These are phyloP conservation scores for Litchi chinensis DNA, from an alignment of 345 rosid genomes.

Conservation along the genomic window DNA sequence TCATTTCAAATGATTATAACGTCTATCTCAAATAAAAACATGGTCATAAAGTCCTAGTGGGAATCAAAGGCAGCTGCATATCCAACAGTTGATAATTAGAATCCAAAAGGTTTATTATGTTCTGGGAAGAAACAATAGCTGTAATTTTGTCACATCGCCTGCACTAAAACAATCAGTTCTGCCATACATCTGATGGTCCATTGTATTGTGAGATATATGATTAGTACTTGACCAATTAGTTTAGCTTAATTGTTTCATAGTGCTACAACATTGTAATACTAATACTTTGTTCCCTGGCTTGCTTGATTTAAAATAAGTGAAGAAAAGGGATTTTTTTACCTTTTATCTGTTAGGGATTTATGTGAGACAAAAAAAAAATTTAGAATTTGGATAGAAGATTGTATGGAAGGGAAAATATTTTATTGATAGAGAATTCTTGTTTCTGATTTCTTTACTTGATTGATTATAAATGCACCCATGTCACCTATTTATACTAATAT, in stretches of 20 bases:
- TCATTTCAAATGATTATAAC: background rate
- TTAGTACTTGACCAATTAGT: background rate
- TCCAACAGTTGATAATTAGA: background rate
- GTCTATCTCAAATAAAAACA: no score
- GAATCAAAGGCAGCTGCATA: background rate
- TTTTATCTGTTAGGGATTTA: no score
- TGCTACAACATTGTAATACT: background rate
- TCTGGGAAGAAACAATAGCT: conserved; percentile 16
- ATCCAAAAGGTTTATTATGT: background rate
- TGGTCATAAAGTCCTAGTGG: background rate
- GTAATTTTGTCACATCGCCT: conserved; percentile 71
- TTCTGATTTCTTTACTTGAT: no score
- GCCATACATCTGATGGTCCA: background rate
- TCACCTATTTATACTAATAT: no score
- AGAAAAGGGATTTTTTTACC: conserved; percentile 38
- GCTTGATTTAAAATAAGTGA: background rate
- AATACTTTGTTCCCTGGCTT: background rate
- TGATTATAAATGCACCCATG: no score
- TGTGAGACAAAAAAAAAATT: no score
- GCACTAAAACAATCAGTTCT: conserved; percentile 31
- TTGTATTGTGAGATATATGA: background rate
- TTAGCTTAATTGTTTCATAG: background rate
- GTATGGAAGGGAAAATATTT: no score
- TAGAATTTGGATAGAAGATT: no score
- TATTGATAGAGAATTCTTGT: no score